These are phyloP conservation scores for Phenoliferia sp. DNA, from an alignment of 1,284 basidiomycete genomes.

Conservation along the genomic window DNA sequence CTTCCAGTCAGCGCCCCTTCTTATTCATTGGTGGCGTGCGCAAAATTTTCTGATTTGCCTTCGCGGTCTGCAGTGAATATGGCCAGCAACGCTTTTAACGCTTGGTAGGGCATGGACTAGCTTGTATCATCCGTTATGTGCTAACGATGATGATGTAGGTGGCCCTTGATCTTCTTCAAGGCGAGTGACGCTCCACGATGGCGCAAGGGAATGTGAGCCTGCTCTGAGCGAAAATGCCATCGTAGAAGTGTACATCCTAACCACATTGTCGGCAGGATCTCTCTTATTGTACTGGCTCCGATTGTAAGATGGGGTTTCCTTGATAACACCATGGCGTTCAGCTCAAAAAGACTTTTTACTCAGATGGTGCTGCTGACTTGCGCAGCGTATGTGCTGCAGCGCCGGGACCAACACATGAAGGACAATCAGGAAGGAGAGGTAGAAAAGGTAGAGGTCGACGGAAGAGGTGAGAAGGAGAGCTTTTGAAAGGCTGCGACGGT, in stretches of 20 bases:
- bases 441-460: background rate
- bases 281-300: background rate
- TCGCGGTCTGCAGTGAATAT: constrained; percentile 1
- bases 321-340: background rate
- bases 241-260: too few relatives aligned
- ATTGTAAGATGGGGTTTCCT: background rate
- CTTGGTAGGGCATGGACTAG: constrained; percentile 34
- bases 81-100: constrained; percentile 28
- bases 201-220: constrained; percentile 34
- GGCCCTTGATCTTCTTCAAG: constrained; percentile 30
- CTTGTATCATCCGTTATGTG: background rate
- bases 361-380: background rate
- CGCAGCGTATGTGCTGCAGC: background rate
- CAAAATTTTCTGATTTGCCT: background rate
- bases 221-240: background rate
- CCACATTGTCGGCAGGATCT: background rate
- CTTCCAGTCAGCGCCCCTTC: constrained; percentile 20
- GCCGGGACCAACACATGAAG: background rate
- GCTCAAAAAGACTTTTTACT: background rate
- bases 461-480: background rate
- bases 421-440: background rate
- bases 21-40: background rate
- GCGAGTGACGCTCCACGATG: constrained; percentile 35
- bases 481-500: background rate
- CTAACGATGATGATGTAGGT: background rate